These are phyloP conservation scores for Zangia roseola DNA, from an alignment of 768 basidiomycete genomes.

Conservation along the genomic window DNA sequence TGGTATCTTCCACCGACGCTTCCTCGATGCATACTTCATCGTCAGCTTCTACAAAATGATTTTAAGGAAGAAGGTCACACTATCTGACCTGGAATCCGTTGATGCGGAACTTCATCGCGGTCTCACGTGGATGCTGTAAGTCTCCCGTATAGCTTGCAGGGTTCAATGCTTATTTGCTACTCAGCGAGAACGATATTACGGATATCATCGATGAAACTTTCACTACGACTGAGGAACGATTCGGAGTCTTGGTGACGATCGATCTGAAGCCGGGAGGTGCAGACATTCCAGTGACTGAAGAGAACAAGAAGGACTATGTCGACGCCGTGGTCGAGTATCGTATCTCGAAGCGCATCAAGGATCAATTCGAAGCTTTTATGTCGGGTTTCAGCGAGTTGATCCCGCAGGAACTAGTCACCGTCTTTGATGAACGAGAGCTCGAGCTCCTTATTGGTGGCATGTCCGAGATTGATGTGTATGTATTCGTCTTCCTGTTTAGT, in stretches of 20 bases:
- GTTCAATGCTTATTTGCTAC: slow-evolving; percentile 9
- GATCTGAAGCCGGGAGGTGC: slow-evolving; percentile 89
- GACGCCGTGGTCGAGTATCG: slow-evolving; percentile 94
- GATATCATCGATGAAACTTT: slow-evolving; percentile 98
- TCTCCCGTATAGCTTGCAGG: slow-evolving; percentile 10
- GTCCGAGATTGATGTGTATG: slow-evolving; percentile 98
- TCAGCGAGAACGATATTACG: slow-evolving; percentile 95
- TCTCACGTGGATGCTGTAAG: slow-evolving; percentile 98
- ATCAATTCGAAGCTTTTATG: slow-evolving; percentile 99
- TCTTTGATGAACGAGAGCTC: slow-evolving; percentile 97
- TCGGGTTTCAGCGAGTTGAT: slow-evolving; percentile 99
- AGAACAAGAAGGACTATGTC: slow-evolving; percentile 99
- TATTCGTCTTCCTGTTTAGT: slow-evolving; percentile 15
- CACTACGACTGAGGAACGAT: slow-evolving; percentile 94
- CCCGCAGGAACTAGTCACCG: slow-evolving; percentile 95
- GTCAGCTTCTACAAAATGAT: slow-evolving; percentile 99
- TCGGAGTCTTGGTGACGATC: slow-evolving; percentile 97
- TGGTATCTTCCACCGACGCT: slow-evolving; percentile 98
- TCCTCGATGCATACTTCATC: slow-evolving; percentile 99
- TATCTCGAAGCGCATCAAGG: slow-evolving; percentile 95
- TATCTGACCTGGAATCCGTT: slow-evolving; percentile 93
- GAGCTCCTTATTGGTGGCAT: slow-evolving; percentile 98
- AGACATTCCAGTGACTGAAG: slow-evolving; percentile 86
- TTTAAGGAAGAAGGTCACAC: slow-evolving; percentile 92
- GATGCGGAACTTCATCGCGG: slow-evolving; percentile 94